Conservation (phyloP, 768 basidiomycete genomes). For the Pleurotus ostreatus region DNA sequence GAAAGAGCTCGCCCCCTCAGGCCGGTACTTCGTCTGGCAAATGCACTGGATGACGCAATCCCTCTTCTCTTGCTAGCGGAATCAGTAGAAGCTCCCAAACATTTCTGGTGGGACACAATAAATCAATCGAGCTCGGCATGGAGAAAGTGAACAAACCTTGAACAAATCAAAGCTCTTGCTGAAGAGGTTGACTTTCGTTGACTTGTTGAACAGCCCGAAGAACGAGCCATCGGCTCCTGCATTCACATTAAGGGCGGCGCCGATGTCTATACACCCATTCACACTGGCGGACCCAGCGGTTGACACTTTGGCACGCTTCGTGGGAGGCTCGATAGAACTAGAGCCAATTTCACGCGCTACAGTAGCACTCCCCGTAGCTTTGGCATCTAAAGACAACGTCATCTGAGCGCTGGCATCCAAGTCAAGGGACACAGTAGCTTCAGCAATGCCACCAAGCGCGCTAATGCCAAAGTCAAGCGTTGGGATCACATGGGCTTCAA, state of each 20-base stretch:
- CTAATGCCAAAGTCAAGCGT: conserved; percentile 29
- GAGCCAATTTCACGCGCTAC: not conserved
- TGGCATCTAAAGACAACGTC: conserved; percentile 7
- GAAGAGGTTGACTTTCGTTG: conserved; percentile 28
- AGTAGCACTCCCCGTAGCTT: not conserved
- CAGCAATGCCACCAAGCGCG: conserved; percentile 22
- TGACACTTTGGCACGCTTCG: not conserved
- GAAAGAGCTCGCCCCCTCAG: not conserved
- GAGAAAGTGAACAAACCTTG: conserved; percentile 22
- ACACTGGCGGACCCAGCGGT: conserved; percentile 7
- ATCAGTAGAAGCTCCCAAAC: not conserved
- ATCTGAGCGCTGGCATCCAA: conserved; percentile 15
- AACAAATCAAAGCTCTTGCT: conserved; percentile 32
- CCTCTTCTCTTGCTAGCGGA: not conserved
- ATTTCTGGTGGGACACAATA: not conserved
- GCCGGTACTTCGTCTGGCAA: not conserved
- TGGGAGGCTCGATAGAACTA: too few relatives aligned
- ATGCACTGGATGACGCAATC: not conserved
- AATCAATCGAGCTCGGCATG: not conserved
- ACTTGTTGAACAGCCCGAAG: conserved; percentile 34
- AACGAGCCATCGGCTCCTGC: conserved; percentile 36
- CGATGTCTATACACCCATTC: conserved; percentile 32
- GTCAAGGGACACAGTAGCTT: conserved; percentile 27
- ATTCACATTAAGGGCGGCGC: conserved; percentile 30
- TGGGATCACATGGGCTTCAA: conserved; percentile 34